Percentiles rank a stretch among this genome's conserved stretches.
Evolutionary conservation across 2,329 filamentous ascomycete genomes (phyloP).

Genomic region (Leptographium flavum): DNA sequence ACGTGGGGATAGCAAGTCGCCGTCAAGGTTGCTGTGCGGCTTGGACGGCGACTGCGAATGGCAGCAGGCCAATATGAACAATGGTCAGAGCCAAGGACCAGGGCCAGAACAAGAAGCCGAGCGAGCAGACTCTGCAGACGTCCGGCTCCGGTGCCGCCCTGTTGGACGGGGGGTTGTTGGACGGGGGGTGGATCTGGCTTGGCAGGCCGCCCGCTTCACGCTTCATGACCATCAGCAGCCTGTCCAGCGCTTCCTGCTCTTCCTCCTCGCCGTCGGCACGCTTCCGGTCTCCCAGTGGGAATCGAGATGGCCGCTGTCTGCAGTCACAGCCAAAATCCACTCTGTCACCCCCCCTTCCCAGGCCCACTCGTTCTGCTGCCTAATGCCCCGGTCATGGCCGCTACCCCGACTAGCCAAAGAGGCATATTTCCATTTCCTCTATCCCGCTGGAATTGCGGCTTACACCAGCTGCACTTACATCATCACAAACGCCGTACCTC

Average conservation of each 20-base stretch:
- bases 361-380: not conserved
- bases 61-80: not conserved
- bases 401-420: not conserved
- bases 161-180: no score
- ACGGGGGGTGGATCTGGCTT: no score
- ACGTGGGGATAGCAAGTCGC: not conserved
- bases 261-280: not conserved
- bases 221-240: no score
- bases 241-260: not conserved
- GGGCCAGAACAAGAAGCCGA: no score
- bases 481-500: not conserved
- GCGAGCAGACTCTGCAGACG: no score
- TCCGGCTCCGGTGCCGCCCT: no score
- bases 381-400: not conserved
- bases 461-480: not conserved
- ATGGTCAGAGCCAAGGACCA: no score
- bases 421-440: not conserved
- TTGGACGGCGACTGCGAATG: not conserved
- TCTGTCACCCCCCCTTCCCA: not conserved
- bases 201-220: no score
- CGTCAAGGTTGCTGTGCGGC: not conserved
- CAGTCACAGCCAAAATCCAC: not conserved
- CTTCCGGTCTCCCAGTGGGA: not conserved
- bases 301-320: not conserved
- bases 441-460: not conserved